Conservation (phyloP, 2,329 filamentous ascomycete genomes). For the Mollisiaceae sp. region DNA sequence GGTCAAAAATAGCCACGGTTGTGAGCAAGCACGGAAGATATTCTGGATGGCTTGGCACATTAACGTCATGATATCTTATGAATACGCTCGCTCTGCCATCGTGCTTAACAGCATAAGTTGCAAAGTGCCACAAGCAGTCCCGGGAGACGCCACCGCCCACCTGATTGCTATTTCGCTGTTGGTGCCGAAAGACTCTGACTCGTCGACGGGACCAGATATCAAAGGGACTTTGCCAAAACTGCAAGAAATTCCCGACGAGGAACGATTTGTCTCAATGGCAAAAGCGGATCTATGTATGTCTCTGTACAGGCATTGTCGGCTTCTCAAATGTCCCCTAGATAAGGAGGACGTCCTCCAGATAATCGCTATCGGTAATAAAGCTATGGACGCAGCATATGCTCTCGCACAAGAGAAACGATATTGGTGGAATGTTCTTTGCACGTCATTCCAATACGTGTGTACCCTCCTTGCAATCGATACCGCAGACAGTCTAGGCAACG, state of each 20-base stretch:
- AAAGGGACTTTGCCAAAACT: conserved; percentile 20
- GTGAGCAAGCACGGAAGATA: conserved; percentile 36
- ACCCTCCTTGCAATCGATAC: conserved; percentile 49
- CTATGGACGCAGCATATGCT: conserved; percentile 43
- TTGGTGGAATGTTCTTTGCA: conserved; percentile 51
- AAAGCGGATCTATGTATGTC: conserved; percentile 42
- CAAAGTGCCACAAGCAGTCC: conserved; percentile 5
- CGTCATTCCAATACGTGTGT: conserved; percentile 50
- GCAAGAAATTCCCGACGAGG: conserved; percentile 25
- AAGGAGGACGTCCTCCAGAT: conserved; percentile 46
- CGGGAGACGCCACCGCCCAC: conserved; percentile 14
- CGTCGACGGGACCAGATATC: conserved; percentile 15
- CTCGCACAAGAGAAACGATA: conserved; percentile 44
- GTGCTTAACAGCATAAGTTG: conserved; percentile 35
- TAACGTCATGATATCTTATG: conserved; percentile 43
- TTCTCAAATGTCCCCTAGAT: conserved; percentile 45
- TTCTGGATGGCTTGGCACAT: conserved; percentile 41
- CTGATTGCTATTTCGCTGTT: conserved; percentile 27
- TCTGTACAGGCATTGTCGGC: conserved; percentile 48
- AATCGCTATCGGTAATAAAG: conserved; percentile 43
- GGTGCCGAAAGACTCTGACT: conserved; percentile 20
- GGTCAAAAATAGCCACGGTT: conserved; percentile 16
- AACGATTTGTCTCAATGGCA: conserved; percentile 43
- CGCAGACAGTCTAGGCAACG: conserved; percentile 42
- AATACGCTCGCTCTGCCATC: conserved; percentile 43